Evolutionary conservation across 2,329 filamentous ascomycete species (phyloP).

Genomic region (Diaporthe citrichinensis): DNA sequence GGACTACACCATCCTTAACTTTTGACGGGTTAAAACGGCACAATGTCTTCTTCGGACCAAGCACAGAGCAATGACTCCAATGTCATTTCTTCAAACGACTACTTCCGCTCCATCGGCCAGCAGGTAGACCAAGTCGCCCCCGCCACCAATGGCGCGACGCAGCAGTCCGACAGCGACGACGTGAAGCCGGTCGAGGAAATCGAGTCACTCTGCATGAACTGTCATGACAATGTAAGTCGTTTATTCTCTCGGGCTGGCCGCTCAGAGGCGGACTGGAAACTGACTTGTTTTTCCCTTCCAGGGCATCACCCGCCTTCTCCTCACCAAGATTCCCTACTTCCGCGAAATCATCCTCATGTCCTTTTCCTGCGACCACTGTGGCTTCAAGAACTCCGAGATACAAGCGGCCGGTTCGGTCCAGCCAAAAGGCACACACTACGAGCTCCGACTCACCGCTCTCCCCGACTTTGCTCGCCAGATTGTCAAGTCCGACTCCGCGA

Average conservation of each 20-base stretch:
- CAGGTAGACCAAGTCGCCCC: constrained; percentile 69
- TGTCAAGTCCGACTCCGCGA: constrained; percentile 90
- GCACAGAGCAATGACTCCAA: constrained; percentile 49
- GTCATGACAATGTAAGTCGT: constrained; percentile 77
- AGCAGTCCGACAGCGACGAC: constrained; percentile 59
- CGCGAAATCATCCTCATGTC: constrained; percentile 98
- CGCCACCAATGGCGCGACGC: constrained; percentile 52
- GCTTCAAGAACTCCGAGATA: constrained; percentile 92
- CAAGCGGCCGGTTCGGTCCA: constrained; percentile 94
- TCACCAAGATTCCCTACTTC: constrained; percentile 96
- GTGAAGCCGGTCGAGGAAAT: constrained; percentile 74
- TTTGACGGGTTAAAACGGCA: neutral
- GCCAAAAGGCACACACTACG: constrained; percentile 87
- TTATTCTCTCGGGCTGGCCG: no score
- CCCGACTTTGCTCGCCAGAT: constrained; percentile 88
- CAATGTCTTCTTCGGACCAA: constrained; percentile 48
- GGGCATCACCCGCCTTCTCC: constrained; percentile 87
- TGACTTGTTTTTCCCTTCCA: constrained; percentile 51
- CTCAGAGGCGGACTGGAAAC: neutral
- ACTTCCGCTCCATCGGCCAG: constrained; percentile 74
- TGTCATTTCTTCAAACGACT: constrained; percentile 61
- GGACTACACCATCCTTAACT: neutral
- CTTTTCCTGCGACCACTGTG: constrained; percentile 91
- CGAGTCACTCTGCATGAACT: constrained; percentile 90
- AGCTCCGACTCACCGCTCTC: constrained; percentile 80